These are phyloP conservation scores for Phytophthora colocasiae DNA, from an alignment of 352 stramenopile species.

Conservation along the genomic window DNA sequence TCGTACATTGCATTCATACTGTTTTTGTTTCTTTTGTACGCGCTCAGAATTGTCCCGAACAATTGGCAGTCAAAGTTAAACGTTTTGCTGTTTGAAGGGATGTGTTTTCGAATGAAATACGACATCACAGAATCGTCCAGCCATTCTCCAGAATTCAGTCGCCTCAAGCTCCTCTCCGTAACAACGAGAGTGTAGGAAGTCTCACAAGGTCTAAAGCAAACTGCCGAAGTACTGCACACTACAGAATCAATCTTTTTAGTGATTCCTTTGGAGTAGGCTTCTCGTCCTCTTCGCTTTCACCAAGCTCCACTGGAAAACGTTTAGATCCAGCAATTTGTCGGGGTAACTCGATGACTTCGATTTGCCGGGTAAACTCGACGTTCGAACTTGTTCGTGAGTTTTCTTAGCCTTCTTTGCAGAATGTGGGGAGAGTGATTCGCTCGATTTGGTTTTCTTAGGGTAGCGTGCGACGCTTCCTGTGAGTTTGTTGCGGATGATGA, in stretches of 20 bases:
- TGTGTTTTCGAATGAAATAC: not conserved
- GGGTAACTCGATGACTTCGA: no score
- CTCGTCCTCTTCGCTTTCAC: not conserved
- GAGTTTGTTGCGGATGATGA: no score
- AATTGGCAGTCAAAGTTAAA: conserved; percentile 1
- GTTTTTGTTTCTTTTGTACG: not conserved
- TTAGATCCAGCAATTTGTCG: no score
- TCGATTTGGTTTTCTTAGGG: no score
- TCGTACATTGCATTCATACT: not conserved
- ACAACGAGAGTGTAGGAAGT: not conserved
- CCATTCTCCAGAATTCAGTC: not conserved
- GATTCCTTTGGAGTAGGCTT: not conserved
- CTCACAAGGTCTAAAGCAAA: not conserved
- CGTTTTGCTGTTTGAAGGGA: not conserved
- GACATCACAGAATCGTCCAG: not conserved
- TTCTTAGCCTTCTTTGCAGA: no score
- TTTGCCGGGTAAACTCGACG: no score
- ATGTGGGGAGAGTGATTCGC: no score
- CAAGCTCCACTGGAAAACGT: no score
- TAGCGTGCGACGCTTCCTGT: no score
- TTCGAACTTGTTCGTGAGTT: no score
- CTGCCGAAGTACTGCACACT: not conserved
- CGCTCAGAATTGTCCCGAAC: not conserved
- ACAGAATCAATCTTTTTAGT: not conserved
- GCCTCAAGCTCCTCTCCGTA: not conserved